These are phyloP conservation scores for Pythium oligandrum DNA, from an alignment of 352 stramenopile genomes.

Conservation along the genomic window DNA sequence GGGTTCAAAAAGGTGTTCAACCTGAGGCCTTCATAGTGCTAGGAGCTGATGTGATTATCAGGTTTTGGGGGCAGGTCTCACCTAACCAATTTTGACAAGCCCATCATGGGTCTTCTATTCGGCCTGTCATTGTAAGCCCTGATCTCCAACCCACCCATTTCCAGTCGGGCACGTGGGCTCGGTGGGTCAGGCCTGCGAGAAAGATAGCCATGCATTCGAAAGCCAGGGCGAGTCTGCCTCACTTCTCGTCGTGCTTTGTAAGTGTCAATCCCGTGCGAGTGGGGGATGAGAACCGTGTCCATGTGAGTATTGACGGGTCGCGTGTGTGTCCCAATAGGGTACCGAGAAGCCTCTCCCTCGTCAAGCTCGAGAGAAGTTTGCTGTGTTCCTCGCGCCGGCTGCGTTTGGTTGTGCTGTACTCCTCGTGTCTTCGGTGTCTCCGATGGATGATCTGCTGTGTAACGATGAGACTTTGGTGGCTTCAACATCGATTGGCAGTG, in stretches of 20 bases:
- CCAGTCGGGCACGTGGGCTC: no score
- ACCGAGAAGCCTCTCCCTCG: not conserved
- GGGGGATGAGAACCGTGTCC: not conserved
- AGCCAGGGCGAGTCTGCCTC: slow-evolving; percentile 1
- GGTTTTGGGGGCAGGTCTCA: no score
- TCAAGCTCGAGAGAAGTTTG: not conserved
- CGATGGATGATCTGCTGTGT: slow-evolving; percentile 28
- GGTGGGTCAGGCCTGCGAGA: slow-evolving; percentile 11
- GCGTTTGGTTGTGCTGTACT: not conserved
- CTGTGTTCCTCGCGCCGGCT: not conserved
- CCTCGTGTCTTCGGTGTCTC: not conserved
- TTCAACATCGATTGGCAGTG: slow-evolving; percentile 1
- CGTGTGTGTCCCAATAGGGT: not conserved
- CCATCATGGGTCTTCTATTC: no score
- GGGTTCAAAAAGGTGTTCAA: no score
- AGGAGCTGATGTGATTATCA: no score
- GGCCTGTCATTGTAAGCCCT: no score
- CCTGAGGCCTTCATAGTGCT: no score
- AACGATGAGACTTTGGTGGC: slow-evolving; percentile 23
- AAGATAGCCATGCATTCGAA: slow-evolving; percentile 40
- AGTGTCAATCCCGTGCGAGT: slow-evolving; percentile 9
- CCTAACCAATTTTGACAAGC: no score
- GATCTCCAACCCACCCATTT: no score
- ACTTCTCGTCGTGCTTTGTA: slow-evolving; percentile 30
- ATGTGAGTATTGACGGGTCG: not conserved